Evolutionary conservation across 2,329 filamentous ascomycete species (phyloP).

Genomic region (Fusarium acutatum): DNA sequence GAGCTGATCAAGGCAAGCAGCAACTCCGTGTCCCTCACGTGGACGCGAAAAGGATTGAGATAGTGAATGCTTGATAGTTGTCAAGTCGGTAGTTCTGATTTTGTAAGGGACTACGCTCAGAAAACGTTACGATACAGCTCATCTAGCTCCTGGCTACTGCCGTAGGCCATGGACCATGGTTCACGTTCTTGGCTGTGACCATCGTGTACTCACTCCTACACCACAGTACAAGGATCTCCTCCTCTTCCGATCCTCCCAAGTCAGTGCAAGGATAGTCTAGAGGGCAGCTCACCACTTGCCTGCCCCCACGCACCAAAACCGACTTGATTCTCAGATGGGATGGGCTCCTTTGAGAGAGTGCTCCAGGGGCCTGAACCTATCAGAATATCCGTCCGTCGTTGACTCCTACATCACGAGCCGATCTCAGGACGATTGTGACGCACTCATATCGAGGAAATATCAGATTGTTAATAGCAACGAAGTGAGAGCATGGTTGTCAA

Average conservation of each 20-base stretch:
- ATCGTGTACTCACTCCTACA: neutral
- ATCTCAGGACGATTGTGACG: constrained; percentile 12
- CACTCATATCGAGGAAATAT: constrained; percentile 7
- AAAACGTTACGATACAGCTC: neutral
- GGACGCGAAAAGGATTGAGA: neutral
- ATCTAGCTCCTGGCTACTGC: neutral
- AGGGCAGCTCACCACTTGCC: constrained; percentile 8
- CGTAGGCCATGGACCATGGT: neutral
- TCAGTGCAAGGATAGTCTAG: constrained; percentile 1
- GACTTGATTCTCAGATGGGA: constrained; percentile 2
- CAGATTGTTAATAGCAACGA: neutral
- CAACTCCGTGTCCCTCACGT: neutral
- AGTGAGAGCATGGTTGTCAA: neutral
- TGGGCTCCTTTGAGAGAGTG: neutral
- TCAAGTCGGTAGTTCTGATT: neutral
- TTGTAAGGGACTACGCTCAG: neutral
- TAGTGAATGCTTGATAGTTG: neutral
- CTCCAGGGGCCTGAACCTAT: constrained; percentile 14
- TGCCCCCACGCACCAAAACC: constrained; percentile 23
- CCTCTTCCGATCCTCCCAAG: constrained; percentile 19
- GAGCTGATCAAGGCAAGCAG: neutral
- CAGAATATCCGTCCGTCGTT: neutral
- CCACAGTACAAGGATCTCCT: constrained; percentile 5
- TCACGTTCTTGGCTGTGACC: neutral
- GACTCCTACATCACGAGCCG: constrained; percentile 2